Conservation (phyloP, 225 moss, liverwort and hornwort genomes). For the Sphagnum tenellum region DNA sequence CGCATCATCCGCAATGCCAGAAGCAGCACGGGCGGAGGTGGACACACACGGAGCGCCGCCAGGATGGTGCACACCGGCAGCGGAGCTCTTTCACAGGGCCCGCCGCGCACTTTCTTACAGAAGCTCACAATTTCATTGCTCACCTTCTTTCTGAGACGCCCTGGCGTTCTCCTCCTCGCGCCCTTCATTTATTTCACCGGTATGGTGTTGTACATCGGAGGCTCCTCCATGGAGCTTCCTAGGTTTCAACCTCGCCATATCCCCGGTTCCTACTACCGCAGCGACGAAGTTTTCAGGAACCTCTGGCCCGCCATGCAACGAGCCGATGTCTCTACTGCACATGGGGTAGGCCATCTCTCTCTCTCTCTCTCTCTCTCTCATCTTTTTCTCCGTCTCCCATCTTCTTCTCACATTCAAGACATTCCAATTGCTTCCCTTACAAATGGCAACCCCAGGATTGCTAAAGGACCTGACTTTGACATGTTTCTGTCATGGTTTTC, state of each 20-base stretch:
- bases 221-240: conserved; percentile 25
- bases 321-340: conserved; percentile 26
- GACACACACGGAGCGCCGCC: conserved; percentile 13
- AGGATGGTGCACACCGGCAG: conserved; percentile 15
- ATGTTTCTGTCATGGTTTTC: too few relatives aligned
- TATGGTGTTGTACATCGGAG: conserved; percentile 38
- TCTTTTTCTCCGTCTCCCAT: too few relatives aligned
- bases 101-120: conserved; percentile 15
- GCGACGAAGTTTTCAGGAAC: conserved; percentile 65
- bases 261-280: conserved; percentile 67
- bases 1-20: conserved; percentile 31
- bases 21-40: conserved; percentile 12
- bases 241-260: conserved; percentile 18
- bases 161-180: conserved; percentile 25
- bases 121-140: conserved; percentile 21
- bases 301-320: conserved; percentile 85
- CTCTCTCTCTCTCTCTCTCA: too few relatives aligned
- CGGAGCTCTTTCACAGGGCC: conserved; percentile 11
- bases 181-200: conserved; percentile 40
- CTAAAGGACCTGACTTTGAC: neutral
- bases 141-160: conserved; percentile 28
- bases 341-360: conserved; percentile 31
- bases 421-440: too few relatives aligned
- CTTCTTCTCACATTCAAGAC: too few relatives aligned
- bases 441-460: neutral